phyloP scores from a whole-genome alignment of 257 asterid species.

The Primulina huaijiensis region DNA sequence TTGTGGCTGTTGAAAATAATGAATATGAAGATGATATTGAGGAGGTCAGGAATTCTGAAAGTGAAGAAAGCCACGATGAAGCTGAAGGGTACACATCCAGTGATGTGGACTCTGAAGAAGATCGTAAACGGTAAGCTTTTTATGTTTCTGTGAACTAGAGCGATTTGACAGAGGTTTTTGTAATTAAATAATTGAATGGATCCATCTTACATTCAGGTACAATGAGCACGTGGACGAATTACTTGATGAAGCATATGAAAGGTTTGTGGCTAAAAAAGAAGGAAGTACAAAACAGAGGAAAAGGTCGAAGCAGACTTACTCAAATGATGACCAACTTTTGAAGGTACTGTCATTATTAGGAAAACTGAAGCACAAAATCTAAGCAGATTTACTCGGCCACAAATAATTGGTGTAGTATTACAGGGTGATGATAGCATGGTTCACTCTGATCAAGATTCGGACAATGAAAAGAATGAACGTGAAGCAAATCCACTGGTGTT shows the following conservation, averaged over 20 bases:
- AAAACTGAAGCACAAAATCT: neutral
- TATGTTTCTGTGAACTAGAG: constrained; percentile 19
- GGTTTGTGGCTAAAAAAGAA: constrained; percentile 59
- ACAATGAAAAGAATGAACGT: constrained; percentile 44
- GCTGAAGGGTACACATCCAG: constrained; percentile 45
- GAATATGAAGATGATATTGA: constrained; percentile 64
- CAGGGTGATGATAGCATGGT: constrained; percentile 52
- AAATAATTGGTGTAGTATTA: neutral
- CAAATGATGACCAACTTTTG: constrained; percentile 44
- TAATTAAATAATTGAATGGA: constrained; percentile 19
- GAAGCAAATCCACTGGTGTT: constrained; percentile 85
- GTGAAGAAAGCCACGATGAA: constrained; percentile 47
- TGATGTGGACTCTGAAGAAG: constrained; percentile 90
- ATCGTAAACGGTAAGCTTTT: constrained; percentile 53
- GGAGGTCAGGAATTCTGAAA: constrained; percentile 51
- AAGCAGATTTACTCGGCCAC: neutral
- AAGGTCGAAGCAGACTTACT: constrained; percentile 57
- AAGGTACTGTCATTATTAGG: constrained; percentile 41
- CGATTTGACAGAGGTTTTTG: neutral
- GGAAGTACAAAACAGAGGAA: constrained; percentile 87
- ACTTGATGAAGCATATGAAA: constrained; percentile 81
- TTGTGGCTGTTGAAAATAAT: constrained; percentile 70
- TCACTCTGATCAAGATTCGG: constrained; percentile 69
- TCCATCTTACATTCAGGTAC: constrained; percentile 47
- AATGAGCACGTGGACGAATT: constrained; percentile 64